A percentile compares a stretch with the other conserved stretches of the same genome.
These are phyloP conservation scores for Yarrowia galli DNA, from an alignment of 1,139 yeast genomes.

Conservation along the genomic window DNA sequence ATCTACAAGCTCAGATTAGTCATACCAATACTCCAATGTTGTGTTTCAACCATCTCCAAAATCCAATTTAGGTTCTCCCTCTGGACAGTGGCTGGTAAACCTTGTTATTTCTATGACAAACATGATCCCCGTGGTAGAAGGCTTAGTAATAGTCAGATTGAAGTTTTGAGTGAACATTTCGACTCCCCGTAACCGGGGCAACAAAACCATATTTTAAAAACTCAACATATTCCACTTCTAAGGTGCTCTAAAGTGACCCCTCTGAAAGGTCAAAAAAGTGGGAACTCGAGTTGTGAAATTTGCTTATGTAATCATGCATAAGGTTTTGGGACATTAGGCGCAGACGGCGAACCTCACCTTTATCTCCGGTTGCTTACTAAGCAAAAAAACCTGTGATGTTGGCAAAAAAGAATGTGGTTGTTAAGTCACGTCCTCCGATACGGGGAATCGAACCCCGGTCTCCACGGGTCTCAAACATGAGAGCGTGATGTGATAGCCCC, in stretches of 20 bases:
- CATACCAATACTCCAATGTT: not conserved
- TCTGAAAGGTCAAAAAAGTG: not conserved
- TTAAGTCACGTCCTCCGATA: constrained; percentile 3
- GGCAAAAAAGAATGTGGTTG: not conserved
- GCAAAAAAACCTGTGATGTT: too few species aligned
- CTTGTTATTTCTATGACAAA: not conserved
- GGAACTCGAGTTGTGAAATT: constrained; percentile 14
- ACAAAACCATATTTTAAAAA: not conserved
- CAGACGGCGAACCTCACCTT: not conserved
- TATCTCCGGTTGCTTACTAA: not conserved
- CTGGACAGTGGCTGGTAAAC: constrained; percentile 26
- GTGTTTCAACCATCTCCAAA: too few species aligned
- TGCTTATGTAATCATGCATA: constrained; percentile 12
- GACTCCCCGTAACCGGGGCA: not conserved
- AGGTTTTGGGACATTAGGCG: not conserved
- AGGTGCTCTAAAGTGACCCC: too few species aligned
- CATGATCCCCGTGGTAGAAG: not conserved
- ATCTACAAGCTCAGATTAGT: not conserved
- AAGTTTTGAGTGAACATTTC: not conserved
- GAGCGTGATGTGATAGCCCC: constrained; percentile 38
- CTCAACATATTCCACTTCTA: not conserved
- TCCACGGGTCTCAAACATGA: constrained; percentile 32
- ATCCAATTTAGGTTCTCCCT: not conserved
- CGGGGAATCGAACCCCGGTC: constrained; percentile 39
- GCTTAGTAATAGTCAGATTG: not conserved